Evolutionary conservation across 805 yeast species (phyloP).

Genomic region (Sugiyamaella boreocaroliniensis): DNA sequence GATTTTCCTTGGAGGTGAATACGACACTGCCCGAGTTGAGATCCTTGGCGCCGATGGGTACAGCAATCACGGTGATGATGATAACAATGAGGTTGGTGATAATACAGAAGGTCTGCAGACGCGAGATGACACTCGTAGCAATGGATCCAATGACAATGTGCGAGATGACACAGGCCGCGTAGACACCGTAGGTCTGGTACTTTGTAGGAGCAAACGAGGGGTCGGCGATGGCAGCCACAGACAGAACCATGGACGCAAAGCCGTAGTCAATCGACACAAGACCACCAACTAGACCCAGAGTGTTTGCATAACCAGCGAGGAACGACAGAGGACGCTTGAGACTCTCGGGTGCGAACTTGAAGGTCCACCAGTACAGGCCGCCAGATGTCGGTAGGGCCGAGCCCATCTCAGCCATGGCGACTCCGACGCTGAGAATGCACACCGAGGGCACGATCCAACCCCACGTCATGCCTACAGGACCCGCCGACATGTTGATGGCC

Average conservation of each 20-base stretch:
- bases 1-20: slow-evolving; percentile 47
- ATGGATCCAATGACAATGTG: slow-evolving; percentile 49
- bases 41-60: slow-evolving; percentile 22
- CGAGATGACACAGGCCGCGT: slow-evolving; percentile 50
- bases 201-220: slow-evolving; percentile 50
- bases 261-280: slow-evolving; percentile 66
- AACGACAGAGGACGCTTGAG: slow-evolving; percentile 50
- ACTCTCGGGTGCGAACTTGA: slow-evolving; percentile 53
- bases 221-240: slow-evolving; percentile 37
- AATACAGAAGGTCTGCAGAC: slow-evolving; percentile 55
- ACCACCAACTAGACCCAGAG: slow-evolving; percentile 61
- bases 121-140: slow-evolving; percentile 51
- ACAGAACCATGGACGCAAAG: slow-evolving; percentile 51
- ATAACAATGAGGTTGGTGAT: slow-evolving; percentile 47
- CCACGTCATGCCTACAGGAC: slow-evolving; percentile 64
- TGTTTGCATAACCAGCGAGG: slow-evolving; percentile 60
- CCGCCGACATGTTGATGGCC: slow-evolving; percentile 49
- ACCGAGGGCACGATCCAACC: slow-evolving; percentile 60
- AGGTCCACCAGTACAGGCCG: slow-evolving; percentile 66
- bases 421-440: slow-evolving; percentile 52
- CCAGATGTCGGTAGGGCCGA: slow-evolving; percentile 71
- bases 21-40: slow-evolving; percentile 49
- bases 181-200: slow-evolving; percentile 56
- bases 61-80: slow-evolving; percentile 36
- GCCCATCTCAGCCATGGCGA: slow-evolving; percentile 59